phyloP scores from a whole-genome alignment of 2,329 filamentous ascomycete genomes.

The Karstenula rhodostoma region DNA sequence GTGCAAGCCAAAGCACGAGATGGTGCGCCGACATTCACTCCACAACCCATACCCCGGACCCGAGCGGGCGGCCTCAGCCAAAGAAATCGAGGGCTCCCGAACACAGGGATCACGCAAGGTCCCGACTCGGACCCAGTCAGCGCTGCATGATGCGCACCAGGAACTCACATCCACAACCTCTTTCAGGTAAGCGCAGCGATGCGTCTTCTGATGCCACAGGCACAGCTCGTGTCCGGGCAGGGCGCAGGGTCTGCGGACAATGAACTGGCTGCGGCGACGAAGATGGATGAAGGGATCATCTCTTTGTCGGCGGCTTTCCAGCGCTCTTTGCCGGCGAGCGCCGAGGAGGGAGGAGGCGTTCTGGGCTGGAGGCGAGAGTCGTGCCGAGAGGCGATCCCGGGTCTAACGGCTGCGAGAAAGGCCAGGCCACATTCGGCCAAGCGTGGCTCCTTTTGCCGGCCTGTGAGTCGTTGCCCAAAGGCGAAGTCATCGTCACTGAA shows the following conservation, averaged over 20 bases:
- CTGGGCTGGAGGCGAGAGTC: neutral
- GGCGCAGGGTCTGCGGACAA: neutral
- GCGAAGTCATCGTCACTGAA: conserved; percentile 14
- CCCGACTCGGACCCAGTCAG: neutral
- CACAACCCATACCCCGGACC: conserved; percentile 4
- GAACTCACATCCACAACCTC: neutral
- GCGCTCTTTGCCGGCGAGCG: neutral
- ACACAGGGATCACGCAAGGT: neutral
- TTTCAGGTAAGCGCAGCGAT: neutral
- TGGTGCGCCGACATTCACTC: neutral
- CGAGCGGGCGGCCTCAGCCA: neutral
- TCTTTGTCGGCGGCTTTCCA: neutral
- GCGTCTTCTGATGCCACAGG: neutral
- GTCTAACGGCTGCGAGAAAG: conserved; percentile 14
- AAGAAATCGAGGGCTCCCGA: neutral
- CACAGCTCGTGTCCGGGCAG: neutral
- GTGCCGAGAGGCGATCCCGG: neutral
- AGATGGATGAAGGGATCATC: neutral
- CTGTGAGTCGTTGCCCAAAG: conserved; percentile 15
- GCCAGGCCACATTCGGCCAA: conserved; percentile 11
- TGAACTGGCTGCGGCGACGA: neutral
- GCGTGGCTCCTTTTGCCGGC: conserved; percentile 5
- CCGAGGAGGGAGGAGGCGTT: too few relatives aligned
- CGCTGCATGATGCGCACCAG: neutral
- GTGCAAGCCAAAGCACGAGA: neutral